Conservation (phyloP, 2,329 filamentous ascomycete species). For the Bipolaris sorokiniana region DNA sequence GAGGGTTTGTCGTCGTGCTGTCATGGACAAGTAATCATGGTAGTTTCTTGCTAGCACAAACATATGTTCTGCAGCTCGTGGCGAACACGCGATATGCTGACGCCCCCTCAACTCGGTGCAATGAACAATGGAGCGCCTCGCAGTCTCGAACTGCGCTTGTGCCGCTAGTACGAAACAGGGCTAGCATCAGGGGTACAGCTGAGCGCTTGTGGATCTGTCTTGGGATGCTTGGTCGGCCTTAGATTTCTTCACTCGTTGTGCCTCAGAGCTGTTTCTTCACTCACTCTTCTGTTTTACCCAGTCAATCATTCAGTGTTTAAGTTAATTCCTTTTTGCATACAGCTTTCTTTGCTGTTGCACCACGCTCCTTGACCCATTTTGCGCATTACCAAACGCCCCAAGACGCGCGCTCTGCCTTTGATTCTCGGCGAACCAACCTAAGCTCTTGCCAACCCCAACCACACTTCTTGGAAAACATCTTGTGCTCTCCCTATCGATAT, state of each 20-base stretch:
- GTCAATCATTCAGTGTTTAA: constrained; percentile 37
- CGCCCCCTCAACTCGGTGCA: neutral
- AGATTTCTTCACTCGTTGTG: constrained; percentile 41
- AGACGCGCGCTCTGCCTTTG: constrained; percentile 18
- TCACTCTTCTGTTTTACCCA: constrained; percentile 36
- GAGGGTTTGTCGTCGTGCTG: too few species aligned
- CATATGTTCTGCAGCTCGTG: neutral
- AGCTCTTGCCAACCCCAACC: constrained; percentile 34
- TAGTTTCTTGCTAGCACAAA: neutral
- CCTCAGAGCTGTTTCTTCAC: constrained; percentile 43
- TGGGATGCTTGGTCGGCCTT: constrained; percentile 33
- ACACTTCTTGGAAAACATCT: constrained; percentile 35
- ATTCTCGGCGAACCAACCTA: constrained; percentile 33
- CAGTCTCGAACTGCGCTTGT: constrained; percentile 7
- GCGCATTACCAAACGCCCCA: constrained; percentile 16
- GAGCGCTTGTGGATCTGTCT: constrained; percentile 31
- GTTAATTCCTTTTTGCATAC: constrained; percentile 29
- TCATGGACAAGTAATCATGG: neutral
- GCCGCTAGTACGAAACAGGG: constrained; percentile 29
- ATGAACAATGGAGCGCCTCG: neutral
- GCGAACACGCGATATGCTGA: neutral
- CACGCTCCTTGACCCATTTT: constrained; percentile 28
- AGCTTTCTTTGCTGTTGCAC: constrained; percentile 33
- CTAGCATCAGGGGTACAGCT: constrained; percentile 35
- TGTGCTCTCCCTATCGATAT: constrained; percentile 52